Percentiles rank a stretch among this genome's conserved stretches.
Conservation (phyloP, 2,329 filamentous ascomycete species). For the Aspergillus brunneoviolaceus region DNA sequence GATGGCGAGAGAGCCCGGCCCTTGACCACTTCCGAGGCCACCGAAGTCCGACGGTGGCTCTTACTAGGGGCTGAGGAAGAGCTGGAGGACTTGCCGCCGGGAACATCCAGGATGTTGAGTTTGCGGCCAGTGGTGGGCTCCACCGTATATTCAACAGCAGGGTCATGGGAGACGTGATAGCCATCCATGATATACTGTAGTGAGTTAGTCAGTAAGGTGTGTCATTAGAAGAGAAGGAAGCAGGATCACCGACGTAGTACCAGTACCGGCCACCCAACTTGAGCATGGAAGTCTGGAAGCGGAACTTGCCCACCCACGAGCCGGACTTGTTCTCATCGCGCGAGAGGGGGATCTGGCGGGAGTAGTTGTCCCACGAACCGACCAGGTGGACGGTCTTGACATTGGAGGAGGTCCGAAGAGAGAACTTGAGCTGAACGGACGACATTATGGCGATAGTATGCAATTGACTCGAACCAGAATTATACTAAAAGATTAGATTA, state of each 20-base stretch:
- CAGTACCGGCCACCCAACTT: constrained; percentile 92
- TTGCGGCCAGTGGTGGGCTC: constrained; percentile 97
- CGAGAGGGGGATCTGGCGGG: constrained; percentile 88
- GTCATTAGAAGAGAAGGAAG: background rate
- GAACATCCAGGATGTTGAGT: constrained; percentile 95
- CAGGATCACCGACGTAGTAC: constrained; percentile 71
- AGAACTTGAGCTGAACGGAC: constrained; percentile 90
- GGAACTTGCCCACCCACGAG: constrained; percentile 94
- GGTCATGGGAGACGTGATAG: constrained; percentile 97
- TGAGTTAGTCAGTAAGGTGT: constrained; percentile 15
- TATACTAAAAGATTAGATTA: constrained; percentile 33
- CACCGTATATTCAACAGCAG: constrained; percentile 79
- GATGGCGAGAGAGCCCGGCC: constrained; percentile 84
- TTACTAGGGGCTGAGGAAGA: constrained; percentile 39
- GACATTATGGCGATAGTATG: constrained; percentile 62
- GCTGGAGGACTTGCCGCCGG: constrained; percentile 50
- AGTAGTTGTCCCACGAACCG: constrained; percentile 98
- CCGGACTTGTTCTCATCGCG: constrained; percentile 85
- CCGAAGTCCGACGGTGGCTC: constrained; percentile 46
- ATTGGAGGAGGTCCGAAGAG: constrained; percentile 90
- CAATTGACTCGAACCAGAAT: constrained; percentile 30
- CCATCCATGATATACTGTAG: constrained; percentile 90
- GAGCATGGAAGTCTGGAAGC: constrained; percentile 84
- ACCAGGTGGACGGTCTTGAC: constrained; percentile 97
- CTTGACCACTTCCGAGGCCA: constrained; percentile 68